A percentile compares a stretch with the other conserved stretches of the same genome.
Conservation (phyloP, 306 rosid species). For the Luffa acutangula region DNA sequence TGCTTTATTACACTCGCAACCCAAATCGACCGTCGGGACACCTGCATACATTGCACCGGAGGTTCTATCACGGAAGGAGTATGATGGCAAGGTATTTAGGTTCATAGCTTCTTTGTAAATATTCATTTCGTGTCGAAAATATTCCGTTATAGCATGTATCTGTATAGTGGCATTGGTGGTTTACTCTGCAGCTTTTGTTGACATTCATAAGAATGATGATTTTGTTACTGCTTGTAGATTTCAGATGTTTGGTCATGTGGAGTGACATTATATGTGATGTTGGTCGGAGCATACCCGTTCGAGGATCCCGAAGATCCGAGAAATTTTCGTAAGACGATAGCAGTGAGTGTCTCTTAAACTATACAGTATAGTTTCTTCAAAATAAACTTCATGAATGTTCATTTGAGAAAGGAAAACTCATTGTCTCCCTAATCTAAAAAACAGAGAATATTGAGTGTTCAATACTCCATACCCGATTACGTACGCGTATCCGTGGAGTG, state of each 20-base stretch:
- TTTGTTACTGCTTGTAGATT: slow-evolving; percentile 34
- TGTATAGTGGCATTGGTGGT: not conserved
- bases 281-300: slow-evolving; percentile 93
- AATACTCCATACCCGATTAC: slow-evolving; percentile 73
- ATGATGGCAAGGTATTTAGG: slow-evolving; percentile 74
- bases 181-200: not conserved
- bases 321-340: slow-evolving; percentile 52
- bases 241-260: slow-evolving; percentile 99
- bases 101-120: not conserved
- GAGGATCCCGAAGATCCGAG: slow-evolving; percentile 84
- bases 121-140: not conserved
- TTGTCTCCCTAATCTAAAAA: slow-evolving; percentile 14
- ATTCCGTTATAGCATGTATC: not conserved
- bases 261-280: slow-evolving; percentile 80
- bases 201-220: not conserved
- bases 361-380: not conserved
- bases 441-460: slow-evolving; percentile 76
- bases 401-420: not conserved
- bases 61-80: slow-evolving; percentile 62
- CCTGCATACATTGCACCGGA: slow-evolving; percentile 97
- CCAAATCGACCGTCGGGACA: slow-evolving; percentile 89
- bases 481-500: slow-evolving; percentile 66
- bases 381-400: not conserved
- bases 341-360: slow-evolving; percentile 32
- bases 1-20: slow-evolving; percentile 70